These are phyloP conservation scores for Lophiostoma macrostomum DNA, from an alignment of 495 filamentous ascomycete species.

Conservation along the genomic window DNA sequence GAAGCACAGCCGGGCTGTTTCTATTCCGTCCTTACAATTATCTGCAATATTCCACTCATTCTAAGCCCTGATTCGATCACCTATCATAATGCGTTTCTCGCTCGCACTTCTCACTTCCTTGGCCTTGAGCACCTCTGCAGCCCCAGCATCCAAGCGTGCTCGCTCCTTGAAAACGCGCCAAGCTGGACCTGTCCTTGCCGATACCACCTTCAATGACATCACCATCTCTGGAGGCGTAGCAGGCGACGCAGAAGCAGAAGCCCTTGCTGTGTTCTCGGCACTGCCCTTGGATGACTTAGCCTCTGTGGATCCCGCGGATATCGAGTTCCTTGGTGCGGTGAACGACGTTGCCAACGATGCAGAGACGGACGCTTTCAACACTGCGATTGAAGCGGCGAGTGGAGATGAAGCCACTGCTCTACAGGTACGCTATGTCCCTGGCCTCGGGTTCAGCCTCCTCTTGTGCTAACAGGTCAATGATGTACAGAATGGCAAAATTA, in stretches of 20 bases:
- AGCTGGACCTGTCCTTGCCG: constrained; percentile 10
- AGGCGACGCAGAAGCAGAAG: constrained; percentile 45
- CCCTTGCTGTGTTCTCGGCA: constrained; percentile 44
- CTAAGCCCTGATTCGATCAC: neutral
- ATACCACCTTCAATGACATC: constrained; percentile 28
- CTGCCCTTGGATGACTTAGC: constrained; percentile 4
- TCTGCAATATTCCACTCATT: constrained; percentile 3
- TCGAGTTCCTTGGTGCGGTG: constrained; percentile 43
- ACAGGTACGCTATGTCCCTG: neutral
- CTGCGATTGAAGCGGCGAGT: constrained; percentile 39
- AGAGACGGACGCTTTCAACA: constrained; percentile 44
- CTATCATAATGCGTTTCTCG: constrained; percentile 14
- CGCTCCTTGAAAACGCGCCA: constrained; percentile 4
- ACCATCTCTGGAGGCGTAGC: constrained; percentile 43
- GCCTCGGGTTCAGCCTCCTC: neutral
- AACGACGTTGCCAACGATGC: constrained; percentile 42
- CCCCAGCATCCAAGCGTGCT: neutral
- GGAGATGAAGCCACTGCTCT: constrained; percentile 34
- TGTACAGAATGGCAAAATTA: constrained; percentile 50
- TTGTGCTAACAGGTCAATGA: neutral
- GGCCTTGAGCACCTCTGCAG: neutral
- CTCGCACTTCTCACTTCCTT: neutral
- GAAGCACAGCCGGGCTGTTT: constrained; percentile 10
- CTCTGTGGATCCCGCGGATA: constrained; percentile 38
- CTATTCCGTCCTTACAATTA: neutral